Percentiles rank a stretch among this genome's conserved stretches.
phyloP scores from a whole-genome alignment of 345 rosid genomes.

The Psidium guajava region DNA sequence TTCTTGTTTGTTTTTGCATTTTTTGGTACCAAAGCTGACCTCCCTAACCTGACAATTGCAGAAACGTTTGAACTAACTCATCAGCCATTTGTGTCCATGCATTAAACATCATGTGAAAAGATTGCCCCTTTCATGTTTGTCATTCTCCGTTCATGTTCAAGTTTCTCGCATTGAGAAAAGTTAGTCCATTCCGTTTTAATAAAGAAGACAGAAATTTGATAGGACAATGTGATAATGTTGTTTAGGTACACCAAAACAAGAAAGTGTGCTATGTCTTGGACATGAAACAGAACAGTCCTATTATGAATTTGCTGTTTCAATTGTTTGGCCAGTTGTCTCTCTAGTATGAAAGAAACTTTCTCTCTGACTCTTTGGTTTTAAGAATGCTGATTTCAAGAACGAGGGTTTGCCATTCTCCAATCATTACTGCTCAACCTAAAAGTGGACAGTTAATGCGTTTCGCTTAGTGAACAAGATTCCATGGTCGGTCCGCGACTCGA shows the following conservation, averaged over 20 bases:
- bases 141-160: neutral
- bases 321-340: neutral
- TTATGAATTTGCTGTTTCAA: neutral
- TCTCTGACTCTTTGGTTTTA: neutral
- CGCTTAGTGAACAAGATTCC: neutral
- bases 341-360: neutral
- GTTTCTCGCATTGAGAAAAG: neutral
- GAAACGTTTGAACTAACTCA: neutral
- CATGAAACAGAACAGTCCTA: neutral
- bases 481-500: too few relatives aligned
- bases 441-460: neutral
- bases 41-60: neutral
- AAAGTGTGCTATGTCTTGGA: neutral
- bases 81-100: neutral
- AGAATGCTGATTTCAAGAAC: neutral
- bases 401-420: neutral
- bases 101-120: neutral
- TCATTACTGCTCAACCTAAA: neutral
- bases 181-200: neutral
- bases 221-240: neutral
- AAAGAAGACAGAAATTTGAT: neutral
- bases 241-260: neutral
- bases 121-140: neutral
- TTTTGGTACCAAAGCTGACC: neutral
- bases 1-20: neutral